Evolutionary conservation across 73 alveolate genomes (phyloP).

Genomic region (Halteria grandinella): DNA sequence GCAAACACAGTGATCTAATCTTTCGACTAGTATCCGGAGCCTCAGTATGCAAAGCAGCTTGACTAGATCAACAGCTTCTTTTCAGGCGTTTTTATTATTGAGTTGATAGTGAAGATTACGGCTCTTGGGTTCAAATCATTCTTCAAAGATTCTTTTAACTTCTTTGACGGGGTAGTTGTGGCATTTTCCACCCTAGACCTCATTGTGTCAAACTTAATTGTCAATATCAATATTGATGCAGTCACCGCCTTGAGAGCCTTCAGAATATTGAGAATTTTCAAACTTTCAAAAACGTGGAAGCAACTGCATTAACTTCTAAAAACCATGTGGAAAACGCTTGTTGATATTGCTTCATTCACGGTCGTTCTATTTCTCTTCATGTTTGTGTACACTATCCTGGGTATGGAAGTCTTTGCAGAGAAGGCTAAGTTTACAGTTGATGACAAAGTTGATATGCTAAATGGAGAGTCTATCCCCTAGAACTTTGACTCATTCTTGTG

Average conservation of each 20-base stretch:
- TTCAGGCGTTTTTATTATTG: constrained; percentile 19
- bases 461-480: constrained; percentile 37
- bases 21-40: not conserved
- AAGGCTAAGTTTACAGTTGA: not conserved
- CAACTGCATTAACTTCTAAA: constrained; percentile 15
- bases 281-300: constrained; percentile 60
- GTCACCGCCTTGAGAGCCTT: constrained; percentile 75
- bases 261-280: constrained; percentile 56
- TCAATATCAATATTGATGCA: not conserved
- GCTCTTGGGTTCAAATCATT: constrained; percentile 40
- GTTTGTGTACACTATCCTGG: constrained; percentile 59
- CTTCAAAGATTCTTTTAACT: constrained; percentile 50
- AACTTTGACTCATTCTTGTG: constrained; percentile 56
- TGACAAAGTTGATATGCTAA: not conserved
- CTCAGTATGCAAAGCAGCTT: not conserved
- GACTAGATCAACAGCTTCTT: constrained; percentile 5
- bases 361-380: constrained; percentile 44
- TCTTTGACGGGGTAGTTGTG: constrained; percentile 54
- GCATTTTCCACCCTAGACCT: constrained; percentile 3
- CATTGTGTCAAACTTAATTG: too few relatives aligned
- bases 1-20: not conserved
- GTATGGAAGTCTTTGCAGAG: constrained; percentile 58
- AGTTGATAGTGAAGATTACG: constrained; percentile 14
- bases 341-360: constrained; percentile 46
- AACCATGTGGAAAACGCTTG: constrained; percentile 39